Conservation (phyloP, 2,329 filamentous ascomycete species). For the Xylariomycetidae sp. region DNA sequence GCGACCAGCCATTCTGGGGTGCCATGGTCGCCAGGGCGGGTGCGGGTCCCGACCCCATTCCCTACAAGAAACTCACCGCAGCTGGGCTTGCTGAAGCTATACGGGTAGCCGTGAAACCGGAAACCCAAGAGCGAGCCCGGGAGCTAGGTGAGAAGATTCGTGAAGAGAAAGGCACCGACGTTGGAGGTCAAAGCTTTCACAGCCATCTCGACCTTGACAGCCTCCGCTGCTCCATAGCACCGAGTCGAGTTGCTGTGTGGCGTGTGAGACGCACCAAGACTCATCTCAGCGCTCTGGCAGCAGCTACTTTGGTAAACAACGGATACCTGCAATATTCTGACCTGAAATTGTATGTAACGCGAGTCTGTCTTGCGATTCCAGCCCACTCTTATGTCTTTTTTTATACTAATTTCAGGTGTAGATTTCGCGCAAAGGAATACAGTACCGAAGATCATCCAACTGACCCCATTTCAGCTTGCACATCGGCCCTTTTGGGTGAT, state of each 20-base stretch:
- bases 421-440: constrained; percentile 58
- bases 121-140: constrained; percentile 51
- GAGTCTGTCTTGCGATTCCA: too few relatives aligned
- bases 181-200: constrained; percentile 66
- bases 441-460: constrained; percentile 73
- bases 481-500: constrained; percentile 77
- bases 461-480: constrained; percentile 74
- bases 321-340: constrained; percentile 64
- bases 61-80: constrained; percentile 61
- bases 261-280: constrained; percentile 63
- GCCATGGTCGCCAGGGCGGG: constrained; percentile 69
- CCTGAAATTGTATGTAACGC: constrained; percentile 66
- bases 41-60: constrained; percentile 67
- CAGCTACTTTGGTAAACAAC: constrained; percentile 61
- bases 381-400: too few relatives aligned
- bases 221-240: constrained; percentile 66
- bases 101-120: constrained; percentile 51
- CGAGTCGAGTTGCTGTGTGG: constrained; percentile 69
- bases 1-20: constrained; percentile 81
- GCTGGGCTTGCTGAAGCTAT: constrained; percentile 65
- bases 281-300: constrained; percentile 67
- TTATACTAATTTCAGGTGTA: constrained; percentile 23
- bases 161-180: constrained; percentile 59
- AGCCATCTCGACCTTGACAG: constrained; percentile 61
- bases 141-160: constrained; percentile 61